A percentile compares a stretch with the other conserved stretches of the same genome.
These are phyloP conservation scores for Solioccasus polychromus DNA, from an alignment of 768 basidiomycete genomes.

Conservation along the genomic window DNA sequence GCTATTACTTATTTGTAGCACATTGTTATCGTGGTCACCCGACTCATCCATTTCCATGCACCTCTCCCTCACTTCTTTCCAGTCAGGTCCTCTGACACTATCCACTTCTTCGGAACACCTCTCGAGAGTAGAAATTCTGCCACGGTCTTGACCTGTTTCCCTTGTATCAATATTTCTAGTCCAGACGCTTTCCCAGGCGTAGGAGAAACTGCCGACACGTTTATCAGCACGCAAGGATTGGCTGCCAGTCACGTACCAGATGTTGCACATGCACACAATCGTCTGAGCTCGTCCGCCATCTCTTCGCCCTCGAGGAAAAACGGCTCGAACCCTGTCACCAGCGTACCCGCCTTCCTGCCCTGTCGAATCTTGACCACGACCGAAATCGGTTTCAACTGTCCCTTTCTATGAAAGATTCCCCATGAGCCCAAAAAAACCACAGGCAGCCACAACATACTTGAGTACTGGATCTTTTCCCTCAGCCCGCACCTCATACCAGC, in stretches of 20 bases:
- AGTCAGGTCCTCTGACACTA: conserved; percentile 49
- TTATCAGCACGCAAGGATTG: background rate
- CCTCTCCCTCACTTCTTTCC: conserved; percentile 38
- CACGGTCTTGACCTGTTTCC: conserved; percentile 70
- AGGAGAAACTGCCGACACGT: conserved; percentile 49
- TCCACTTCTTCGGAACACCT: conserved; percentile 83
- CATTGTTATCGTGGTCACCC: too few species aligned
- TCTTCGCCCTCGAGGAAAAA: conserved; percentile 67
- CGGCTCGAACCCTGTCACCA: conserved; percentile 77
- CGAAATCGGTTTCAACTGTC: conserved; percentile 64
- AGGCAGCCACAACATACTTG: conserved; percentile 41
- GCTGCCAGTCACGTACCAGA: conserved; percentile 47
- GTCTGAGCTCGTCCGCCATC: conserved; percentile 76
- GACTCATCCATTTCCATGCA: too few species aligned
- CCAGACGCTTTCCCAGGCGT: conserved; percentile 55
- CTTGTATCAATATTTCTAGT: conserved; percentile 79
- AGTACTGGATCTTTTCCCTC: conserved; percentile 54
- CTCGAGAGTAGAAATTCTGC: conserved; percentile 61
- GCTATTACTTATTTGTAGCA: background rate
- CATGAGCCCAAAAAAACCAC: background rate
- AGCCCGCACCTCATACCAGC: conserved; percentile 63
- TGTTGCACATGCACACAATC: conserved; percentile 75
- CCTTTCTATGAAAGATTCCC: conserved; percentile 54
- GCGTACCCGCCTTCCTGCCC: conserved; percentile 72
- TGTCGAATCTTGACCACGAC: conserved; percentile 72